A percentile compares a stretch with the other conserved stretches of the same genome.
phyloP scores from a whole-genome alignment of 2,329 filamentous ascomycete species.

The Aspergillus fumigatus region DNA sequence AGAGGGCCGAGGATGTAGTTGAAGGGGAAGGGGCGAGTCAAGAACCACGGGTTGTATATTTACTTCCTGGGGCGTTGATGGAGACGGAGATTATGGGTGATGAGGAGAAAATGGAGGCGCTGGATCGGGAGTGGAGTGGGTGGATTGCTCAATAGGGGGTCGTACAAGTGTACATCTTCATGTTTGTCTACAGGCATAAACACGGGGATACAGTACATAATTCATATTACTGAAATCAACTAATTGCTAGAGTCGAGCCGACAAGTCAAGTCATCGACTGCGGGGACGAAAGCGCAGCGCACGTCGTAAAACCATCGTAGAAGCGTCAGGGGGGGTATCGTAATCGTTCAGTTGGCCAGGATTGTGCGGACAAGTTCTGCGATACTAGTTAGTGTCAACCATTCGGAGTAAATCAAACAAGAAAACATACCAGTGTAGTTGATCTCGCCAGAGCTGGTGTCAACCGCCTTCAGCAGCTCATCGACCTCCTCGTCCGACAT shows the following conservation, averaged over 20 bases:
- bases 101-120: conserved; percentile 26
- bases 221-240: not conserved
- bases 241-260: not conserved
- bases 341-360: conserved; percentile 65
- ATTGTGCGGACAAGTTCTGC: conserved; percentile 80
- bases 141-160: conserved; percentile 18
- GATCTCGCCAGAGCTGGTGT: conserved; percentile 92
- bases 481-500: conserved; percentile 99
- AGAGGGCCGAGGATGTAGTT: not conserved
- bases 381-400: not conserved
- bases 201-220: conserved; percentile 1
- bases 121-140: conserved; percentile 33
- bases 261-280: not conserved
- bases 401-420: not conserved
- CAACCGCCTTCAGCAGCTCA: conserved; percentile 96
- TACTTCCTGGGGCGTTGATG: conserved; percentile 57
- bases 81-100: conserved; percentile 53
- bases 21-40: conserved; percentile 1
- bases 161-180: not conserved
- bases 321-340: conserved; percentile 24
- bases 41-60: conserved; percentile 49
- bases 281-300: not conserved
- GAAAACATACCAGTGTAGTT: conserved; percentile 79
- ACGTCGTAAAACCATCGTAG: not conserved
- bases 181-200: not conserved